phyloP scores from a whole-genome alignment of 2,329 filamentous ascomycete genomes.

The Botryotinia calthae region DNA sequence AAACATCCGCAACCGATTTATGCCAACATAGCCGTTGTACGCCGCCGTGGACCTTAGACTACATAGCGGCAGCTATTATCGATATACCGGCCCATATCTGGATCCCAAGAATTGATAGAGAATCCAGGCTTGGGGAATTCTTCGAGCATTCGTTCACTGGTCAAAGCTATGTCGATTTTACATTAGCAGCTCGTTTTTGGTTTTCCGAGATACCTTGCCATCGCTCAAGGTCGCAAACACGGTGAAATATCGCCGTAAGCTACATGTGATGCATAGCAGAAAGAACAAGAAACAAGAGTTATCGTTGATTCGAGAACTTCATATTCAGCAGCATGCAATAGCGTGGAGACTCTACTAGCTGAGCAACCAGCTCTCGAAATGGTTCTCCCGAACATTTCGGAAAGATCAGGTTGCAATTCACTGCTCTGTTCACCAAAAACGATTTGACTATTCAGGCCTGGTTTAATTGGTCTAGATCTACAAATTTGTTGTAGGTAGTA shows the following conservation, averaged over 20 bases:
- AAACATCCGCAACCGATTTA: too few species aligned
- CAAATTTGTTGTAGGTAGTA: not conserved
- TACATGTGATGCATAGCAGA: not conserved
- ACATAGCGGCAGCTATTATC: too few species aligned
- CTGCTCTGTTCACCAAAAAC: not conserved
- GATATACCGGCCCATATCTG: not conserved
- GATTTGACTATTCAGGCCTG: not conserved
- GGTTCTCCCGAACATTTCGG: slow-evolving; percentile 67
- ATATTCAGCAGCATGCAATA: slow-evolving; percentile 95
- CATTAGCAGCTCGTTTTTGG: not conserved
- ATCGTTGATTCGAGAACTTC: slow-evolving; percentile 88
- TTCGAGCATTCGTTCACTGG: too few species aligned
- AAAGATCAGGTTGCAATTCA: slow-evolving; percentile 30
- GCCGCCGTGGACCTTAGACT: not conserved
- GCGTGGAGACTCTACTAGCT: slow-evolving; percentile 85
- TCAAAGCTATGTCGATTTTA: not conserved
- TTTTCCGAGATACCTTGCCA: not conserved
- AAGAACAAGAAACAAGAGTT: slow-evolving; percentile 51
- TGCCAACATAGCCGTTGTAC: not conserved
- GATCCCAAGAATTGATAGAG: not conserved
- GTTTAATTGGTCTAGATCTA: not conserved
- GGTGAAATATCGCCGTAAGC: not conserved
- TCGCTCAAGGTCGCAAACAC: not conserved
- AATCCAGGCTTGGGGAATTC: not conserved
- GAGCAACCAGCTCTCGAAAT: slow-evolving; percentile 67